Evolutionary conservation across 2,329 filamentous ascomycete genomes (phyloP).

Genomic region (Colletotrichum echinochloae): DNA sequence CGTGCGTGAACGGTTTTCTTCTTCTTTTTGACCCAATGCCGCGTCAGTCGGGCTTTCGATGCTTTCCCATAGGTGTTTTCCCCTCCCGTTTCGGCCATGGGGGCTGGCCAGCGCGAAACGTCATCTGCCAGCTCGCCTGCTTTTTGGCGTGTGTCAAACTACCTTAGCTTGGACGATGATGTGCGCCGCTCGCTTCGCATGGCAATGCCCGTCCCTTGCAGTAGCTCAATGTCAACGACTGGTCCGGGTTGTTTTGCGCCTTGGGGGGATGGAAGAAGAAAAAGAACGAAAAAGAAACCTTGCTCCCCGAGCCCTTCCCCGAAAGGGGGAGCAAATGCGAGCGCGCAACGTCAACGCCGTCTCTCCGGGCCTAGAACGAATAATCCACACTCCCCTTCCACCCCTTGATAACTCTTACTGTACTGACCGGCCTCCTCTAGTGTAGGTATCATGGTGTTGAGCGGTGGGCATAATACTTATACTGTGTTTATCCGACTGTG

Average conservation of each 20-base stretch:
- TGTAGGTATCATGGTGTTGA: too few relatives aligned
- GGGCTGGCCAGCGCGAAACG: neutral
- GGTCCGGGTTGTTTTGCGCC: constrained; percentile 15
- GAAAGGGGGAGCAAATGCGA: neutral
- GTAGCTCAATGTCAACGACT: constrained; percentile 2
- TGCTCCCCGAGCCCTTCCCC: too few relatives aligned
- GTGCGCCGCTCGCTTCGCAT: constrained; percentile 3
- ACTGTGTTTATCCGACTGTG: too few relatives aligned
- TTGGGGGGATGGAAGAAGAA: neutral
- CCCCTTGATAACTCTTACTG: constrained; percentile 7
- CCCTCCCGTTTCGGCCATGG: neutral
- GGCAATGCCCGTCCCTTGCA: constrained; percentile 3
- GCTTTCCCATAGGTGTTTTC: neutral
- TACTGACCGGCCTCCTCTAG: too few relatives aligned
- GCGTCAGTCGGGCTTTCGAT: neutral
- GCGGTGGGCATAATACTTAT: too few relatives aligned
- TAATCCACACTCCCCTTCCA: neutral
- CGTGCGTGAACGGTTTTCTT: neutral
- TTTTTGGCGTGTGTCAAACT: neutral
- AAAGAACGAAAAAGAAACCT: neutral
- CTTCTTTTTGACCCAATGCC: too few relatives aligned
- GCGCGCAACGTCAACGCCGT: constrained; percentile 26
- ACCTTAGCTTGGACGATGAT: neutral
- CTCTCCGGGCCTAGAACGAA: constrained; percentile 22
- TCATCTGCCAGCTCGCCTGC: neutral